Percentiles rank a stretch among this genome's conserved stretches.
These are phyloP conservation scores for Lactifluus echinatus DNA, from an alignment of 768 basidiomycete species.

Conservation along the genomic window DNA sequence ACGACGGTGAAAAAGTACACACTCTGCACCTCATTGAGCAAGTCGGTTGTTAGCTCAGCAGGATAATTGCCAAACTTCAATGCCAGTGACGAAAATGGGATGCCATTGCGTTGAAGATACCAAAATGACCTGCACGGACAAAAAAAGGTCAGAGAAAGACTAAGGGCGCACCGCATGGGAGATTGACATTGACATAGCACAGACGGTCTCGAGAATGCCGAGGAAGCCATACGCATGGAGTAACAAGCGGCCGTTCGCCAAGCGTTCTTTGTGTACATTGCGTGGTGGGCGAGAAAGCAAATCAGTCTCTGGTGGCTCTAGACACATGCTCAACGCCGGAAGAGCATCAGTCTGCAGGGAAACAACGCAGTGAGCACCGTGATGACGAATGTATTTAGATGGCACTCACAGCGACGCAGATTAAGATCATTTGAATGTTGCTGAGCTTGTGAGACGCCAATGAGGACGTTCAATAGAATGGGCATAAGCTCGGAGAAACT, in stretches of 20 bases:
- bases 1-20: too few species aligned
- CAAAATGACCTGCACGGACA: slow-evolving; percentile 34
- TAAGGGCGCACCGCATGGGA: too few species aligned
- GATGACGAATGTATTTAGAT: neutral
- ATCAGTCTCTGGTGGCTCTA: slow-evolving; percentile 54
- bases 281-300: slow-evolving; percentile 47
- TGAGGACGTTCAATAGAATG: slow-evolving; percentile 41
- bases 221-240: slow-evolving; percentile 52
- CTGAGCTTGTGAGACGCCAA: slow-evolving; percentile 37
- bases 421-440: slow-evolving; percentile 39
- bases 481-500: slow-evolving; percentile 58
- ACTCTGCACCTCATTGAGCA: too few species aligned
- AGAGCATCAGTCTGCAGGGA: slow-evolving; percentile 40
- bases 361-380: neutral
- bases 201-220: slow-evolving; percentile 39
- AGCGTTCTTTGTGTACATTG: slow-evolving; percentile 45
- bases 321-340: slow-evolving; percentile 44
- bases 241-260: slow-evolving; percentile 45
- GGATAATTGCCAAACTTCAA: slow-evolving; percentile 44
- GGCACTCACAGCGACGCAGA: slow-evolving; percentile 37
- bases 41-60: too few species aligned
- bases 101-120: slow-evolving; percentile 37
- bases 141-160: too few species aligned
- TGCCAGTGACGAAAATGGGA: slow-evolving; percentile 40
- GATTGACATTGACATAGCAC: slow-evolving; percentile 40